Evolutionary conservation across 2,329 filamentous ascomycete genomes (phyloP), one percentile per base, ranked within the genome.

Genomic region (Diplodia scrobiculata): DNA sequence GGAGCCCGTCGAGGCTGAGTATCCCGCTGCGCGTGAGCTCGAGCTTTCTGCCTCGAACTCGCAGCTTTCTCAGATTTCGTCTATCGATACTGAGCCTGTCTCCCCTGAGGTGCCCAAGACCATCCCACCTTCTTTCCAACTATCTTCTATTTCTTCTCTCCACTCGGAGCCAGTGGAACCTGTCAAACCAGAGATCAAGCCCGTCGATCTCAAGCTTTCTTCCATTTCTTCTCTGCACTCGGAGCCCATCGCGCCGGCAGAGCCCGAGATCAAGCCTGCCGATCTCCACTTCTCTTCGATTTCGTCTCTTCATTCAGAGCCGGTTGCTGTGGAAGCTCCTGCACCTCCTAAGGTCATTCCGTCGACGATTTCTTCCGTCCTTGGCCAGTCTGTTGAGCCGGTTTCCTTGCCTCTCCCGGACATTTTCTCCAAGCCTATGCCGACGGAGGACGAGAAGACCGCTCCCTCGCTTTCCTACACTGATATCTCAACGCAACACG

Each of bases 401-500:
- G 55, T 62, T 25, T 52, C 65, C 14, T 50, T 53, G n/a, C 55
- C 54, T 5, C 25, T 62, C 36, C 65, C 65, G 47, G 55, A 66
- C 36, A 25, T 47, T n/a, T 25, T 63, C 50, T 19, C 51, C 2
- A 50, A 55, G 48, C 32, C 55, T 52, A 48, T 45, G 29, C 51
- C 51, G 36, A 27, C 38, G 32, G 51, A 50, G 21, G n/a, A 45
- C 21, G 29, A 58, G 17, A 45, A 64, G 60, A 36, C 59, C 17
- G 48, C 55, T 58, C 63, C 70, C 25, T 27, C 55, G 21, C 66
- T 77, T 45, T 66, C 68, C 1, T 67, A 77, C 21, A 76, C 76
- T n/a, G 58, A 69, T 48, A 71, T 78, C 29, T 58, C 69, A 3
- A 67, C 71, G 13, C 73, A 76, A 47, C 69, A 71, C 27, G 75